Percentiles rank a stretch among this genome's conserved stretches.
Conservation (phyloP, 495 filamentous ascomycete species). For the Daldinia decipiens region DNA sequence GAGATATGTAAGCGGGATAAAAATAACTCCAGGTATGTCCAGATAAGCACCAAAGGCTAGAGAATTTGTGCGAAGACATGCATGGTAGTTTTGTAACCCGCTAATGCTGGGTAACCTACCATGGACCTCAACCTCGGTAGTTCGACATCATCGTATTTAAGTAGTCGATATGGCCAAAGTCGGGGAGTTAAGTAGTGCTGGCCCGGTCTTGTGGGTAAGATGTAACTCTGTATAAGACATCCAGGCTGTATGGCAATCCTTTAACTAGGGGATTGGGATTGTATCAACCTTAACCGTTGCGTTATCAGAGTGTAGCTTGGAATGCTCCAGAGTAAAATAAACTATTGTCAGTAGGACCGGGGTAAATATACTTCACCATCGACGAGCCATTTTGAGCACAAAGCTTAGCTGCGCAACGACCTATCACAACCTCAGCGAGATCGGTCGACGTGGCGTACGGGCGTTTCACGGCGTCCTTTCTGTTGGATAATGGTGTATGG, state of each 20-base stretch:
- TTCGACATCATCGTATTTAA: constrained; percentile 23
- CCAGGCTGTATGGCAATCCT: constrained; percentile 8
- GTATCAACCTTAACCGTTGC: constrained; percentile 9
- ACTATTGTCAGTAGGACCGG: constrained; percentile 10
- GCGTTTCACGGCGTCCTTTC: constrained; percentile 28
- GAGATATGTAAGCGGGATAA: constrained; percentile 19
- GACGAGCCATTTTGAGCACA: constrained; percentile 18
- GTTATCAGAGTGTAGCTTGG: constrained; percentile 18
- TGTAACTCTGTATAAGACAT: constrained; percentile 22
- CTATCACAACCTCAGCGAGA: constrained; percentile 44
- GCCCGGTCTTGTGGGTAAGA: constrained; percentile 24
- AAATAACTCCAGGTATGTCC: constrained; percentile 29
- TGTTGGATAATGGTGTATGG: constrained; percentile 23
- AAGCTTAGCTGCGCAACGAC: constrained; percentile 24
- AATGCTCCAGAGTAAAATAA: constrained; percentile 12
- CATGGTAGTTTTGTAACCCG: constrained; percentile 3
- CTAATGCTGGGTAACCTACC: constrained; percentile 22
- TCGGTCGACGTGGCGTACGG: constrained; percentile 41
- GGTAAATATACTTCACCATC: constrained; percentile 6
- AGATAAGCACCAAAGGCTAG: constrained; percentile 15
- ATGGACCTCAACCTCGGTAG: constrained; percentile 30
- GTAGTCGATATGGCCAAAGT: constrained; percentile 4
- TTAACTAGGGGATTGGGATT: not conserved
- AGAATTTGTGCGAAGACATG: constrained; percentile 10
- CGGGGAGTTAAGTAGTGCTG: constrained; percentile 12